Evolutionary conservation across 139 green algal species (phyloP), one percentile per base, ranked within the genome.

Genomic region (Coelastrella sp.): DNA sequence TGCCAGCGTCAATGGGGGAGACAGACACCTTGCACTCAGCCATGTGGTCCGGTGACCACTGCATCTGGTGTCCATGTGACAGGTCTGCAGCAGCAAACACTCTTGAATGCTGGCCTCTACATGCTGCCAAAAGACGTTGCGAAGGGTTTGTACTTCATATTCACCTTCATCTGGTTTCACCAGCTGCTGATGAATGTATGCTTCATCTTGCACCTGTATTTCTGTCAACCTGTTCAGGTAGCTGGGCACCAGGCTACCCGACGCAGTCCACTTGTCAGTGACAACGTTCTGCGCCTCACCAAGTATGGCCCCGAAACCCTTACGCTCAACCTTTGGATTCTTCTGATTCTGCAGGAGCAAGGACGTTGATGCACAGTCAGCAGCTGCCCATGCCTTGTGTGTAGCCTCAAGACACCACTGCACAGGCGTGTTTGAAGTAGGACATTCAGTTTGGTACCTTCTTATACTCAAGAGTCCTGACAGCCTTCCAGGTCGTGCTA

Each of bases 161-260:
- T 63, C 63, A 88, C 84, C 63, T 65, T 88, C 84, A 6, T 88
- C 84, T 66, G 82, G 82, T 68, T 80, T 80, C 22, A 88, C 20
- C 49, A 88, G 19, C 49, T 88, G 84, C 84, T 88, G 84, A 22
- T 81, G 68, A 22, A 88, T 88, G 68, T 88, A 81, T 25, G 84
- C 84, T 57, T 88, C 84, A n/a, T 88, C 84, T 60, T 88, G 84
- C 4, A 88, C 20, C 68, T 88, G 84, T 19, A 88, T 88, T 49
- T 88, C 84, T 79, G 25, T 57, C 49, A 88, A 22, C 20, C 84
- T 20, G 7, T n/a, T n/a, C 27, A 17, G n/a, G 49, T 80, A 80
- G 19, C 9, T 60, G n/a, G 82, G 82, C 27, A 65, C 8, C 4
- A 63, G 82, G 14, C n/a, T 74, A 63, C 82, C 68, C n/a, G 83